A percentile compares a stretch with the other conserved stretches of the same genome.
Conservation (phyloP, 164 flowering plant genomes). For the Sextonia rubra region DNA sequence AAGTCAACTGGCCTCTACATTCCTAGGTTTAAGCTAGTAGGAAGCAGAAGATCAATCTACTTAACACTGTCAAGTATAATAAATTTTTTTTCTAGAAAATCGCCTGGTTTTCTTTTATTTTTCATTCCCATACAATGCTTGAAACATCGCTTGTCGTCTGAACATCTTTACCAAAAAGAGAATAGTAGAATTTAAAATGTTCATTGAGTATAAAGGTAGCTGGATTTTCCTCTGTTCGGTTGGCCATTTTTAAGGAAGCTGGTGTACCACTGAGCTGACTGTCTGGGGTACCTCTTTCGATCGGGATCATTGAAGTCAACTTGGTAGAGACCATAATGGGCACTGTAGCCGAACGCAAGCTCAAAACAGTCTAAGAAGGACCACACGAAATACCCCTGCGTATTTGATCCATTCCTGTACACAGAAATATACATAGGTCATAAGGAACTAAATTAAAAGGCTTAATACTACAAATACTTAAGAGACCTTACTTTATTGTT, state of each 20-base stretch:
- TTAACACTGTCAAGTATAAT: too few relatives aligned
- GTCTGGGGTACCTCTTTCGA: constrained; percentile 6
- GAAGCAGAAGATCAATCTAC: too few relatives aligned
- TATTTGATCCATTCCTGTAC: constrained; percentile 18
- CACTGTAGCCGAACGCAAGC: constrained; percentile 4
- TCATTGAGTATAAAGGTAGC: background rate
- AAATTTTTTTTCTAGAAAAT: too few relatives aligned
- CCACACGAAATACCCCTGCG: constrained; percentile 18
- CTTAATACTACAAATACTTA: background rate
- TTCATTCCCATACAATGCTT: too few relatives aligned
- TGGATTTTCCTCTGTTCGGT: background rate
- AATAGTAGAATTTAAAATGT: background rate
- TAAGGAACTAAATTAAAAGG: background rate
- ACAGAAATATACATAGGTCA: background rate
- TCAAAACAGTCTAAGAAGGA: constrained; percentile 15
- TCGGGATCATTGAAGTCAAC: constrained; percentile 12
- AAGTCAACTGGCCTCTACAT: too few relatives aligned
- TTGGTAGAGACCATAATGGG: constrained; percentile 13
- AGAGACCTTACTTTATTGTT: background rate
- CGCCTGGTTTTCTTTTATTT: too few relatives aligned
- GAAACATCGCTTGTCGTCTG: too few relatives aligned
- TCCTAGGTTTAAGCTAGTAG: too few relatives aligned
- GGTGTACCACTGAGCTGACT: constrained; percentile 17
- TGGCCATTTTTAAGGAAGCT: constrained; percentile 9
- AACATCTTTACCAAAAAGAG: too few relatives aligned